Base-by-base conservation (phyloP, 805 yeast species). In the Kodamaea laetipori region DNA sequence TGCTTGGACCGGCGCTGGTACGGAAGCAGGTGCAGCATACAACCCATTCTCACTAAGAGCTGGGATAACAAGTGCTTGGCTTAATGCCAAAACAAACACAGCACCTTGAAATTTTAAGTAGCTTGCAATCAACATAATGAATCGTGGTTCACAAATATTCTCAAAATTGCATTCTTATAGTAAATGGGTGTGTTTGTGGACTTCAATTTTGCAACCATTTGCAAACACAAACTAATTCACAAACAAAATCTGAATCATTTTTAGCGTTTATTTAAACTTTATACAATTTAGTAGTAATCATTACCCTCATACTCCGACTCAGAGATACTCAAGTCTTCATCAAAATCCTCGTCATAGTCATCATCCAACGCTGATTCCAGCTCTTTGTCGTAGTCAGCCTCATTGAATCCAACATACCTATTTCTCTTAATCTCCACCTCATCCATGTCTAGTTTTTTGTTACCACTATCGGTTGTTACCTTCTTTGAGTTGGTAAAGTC, bases 341-440 rank as follows among this genome's bases (percentile, higher is more conserved):
- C 49, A n/a, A 25, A 32, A 12, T 40, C 43, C 8, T 41, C 45
- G n/a, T 41, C 45, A 7, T 34, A 34, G 10, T 47, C 52, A 28
- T 58, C 64, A 33, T 58, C 62, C 21, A 58, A 64, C n/a, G 50
- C 58, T 21, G 65, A 57, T 37, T 66, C 71, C 41, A 64, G 58
- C 18, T 61, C 71, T 35, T 61, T 59, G 48, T 71, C 75, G 56
- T 71, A 71, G 54, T 71, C 76, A 3, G 76, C 76, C 50, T 69
- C 75, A 46, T 69, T 60, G 50, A 71, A 68, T n/a, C 73, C 75
- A 24, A 58, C 61, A 40, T 65, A 71, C 39, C 76, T 55, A 42
- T 64, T 66, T 41, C 76, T 57, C 52, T 71, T 71, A 44, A 69
- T 58, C 48, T 71, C 76, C 7, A 71, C 74, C 52, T 71, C 76